Evolutionary conservation across 2,329 filamentous ascomycete genomes (phyloP).

Genomic region (Fusarium hainanense): DNA sequence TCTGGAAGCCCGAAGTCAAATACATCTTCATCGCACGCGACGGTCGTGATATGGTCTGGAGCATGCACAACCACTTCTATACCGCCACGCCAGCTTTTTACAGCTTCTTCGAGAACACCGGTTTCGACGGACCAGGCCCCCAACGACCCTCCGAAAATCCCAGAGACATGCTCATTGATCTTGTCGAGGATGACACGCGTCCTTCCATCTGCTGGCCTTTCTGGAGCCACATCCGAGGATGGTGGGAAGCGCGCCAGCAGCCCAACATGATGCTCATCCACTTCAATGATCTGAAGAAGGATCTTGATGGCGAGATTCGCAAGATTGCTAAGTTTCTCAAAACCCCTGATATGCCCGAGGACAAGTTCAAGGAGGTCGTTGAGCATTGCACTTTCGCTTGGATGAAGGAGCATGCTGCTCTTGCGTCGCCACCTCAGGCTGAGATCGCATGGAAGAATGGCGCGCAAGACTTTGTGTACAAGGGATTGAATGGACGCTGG

Average conservation of each 20-base stretch:
- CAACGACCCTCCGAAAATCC: neutral
- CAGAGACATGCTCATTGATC: neutral
- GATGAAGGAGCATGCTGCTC: constrained; percentile 12
- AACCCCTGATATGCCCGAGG: neutral
- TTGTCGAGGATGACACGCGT: constrained; percentile 4
- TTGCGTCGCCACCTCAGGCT: neutral
- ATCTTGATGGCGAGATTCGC: neutral
- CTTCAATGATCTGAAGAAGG: constrained; percentile 17
- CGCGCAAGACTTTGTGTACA: constrained; percentile 4
- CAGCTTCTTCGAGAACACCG: neutral
- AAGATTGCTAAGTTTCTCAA: neutral
- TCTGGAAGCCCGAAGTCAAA: constrained; percentile 5
- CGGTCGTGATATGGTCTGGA: constrained; percentile 20
- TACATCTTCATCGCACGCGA: constrained; percentile 22
- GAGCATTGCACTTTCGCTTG: constrained; percentile 19
- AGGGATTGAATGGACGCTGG: constrained; percentile 8
- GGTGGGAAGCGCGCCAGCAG: constrained; percentile 4
- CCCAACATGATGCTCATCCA: constrained; percentile 1
- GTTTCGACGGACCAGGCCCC: neutral
- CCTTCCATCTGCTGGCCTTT: constrained; percentile 3
- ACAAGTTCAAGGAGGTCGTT: neutral
- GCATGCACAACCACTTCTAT: constrained; percentile 6
- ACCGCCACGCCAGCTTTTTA: constrained; percentile 10
- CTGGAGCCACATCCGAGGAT: constrained; percentile 19
- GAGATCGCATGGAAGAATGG: constrained; percentile 14